Conservation (phyloP, 805 yeast genomes). For the Wickerhamomyces sydowiorum region DNA sequence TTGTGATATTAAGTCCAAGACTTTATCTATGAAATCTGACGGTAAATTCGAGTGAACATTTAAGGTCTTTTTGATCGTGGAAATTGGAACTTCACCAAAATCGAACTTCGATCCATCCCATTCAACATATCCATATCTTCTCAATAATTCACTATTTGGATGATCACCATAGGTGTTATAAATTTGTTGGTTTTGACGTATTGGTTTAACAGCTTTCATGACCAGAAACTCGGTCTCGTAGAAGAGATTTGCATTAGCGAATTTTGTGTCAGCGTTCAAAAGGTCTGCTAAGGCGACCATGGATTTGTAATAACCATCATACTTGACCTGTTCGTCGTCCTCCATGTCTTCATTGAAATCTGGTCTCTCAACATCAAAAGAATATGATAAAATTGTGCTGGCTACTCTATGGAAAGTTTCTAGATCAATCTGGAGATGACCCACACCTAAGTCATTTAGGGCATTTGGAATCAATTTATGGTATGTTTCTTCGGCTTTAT, state of each 20-base stretch:
- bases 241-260: constrained; percentile 68
- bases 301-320: constrained; percentile 53
- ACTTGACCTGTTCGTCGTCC: constrained; percentile 31
- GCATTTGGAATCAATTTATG: constrained; percentile 34
- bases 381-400: constrained; percentile 79
- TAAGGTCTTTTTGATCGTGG: constrained; percentile 34
- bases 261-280: constrained; percentile 75
- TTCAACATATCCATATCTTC: constrained; percentile 92
- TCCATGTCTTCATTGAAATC: constrained; percentile 28
- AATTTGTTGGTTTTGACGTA: constrained; percentile 64
- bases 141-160: constrained; percentile 83
- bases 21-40: constrained; percentile 27
- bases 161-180: constrained; percentile 88
- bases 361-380: constrained; percentile 69
- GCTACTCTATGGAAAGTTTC: constrained; percentile 70
- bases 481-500: constrained; percentile 58
- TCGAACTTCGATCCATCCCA: constrained; percentile 65
- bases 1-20: constrained; percentile 25
- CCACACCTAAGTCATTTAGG: constrained; percentile 32
- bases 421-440: constrained; percentile 34
- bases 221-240: constrained; percentile 43
- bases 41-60: constrained; percentile 17
- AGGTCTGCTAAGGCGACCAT: constrained; percentile 95
- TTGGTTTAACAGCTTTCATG: constrained; percentile 66
- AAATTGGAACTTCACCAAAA: constrained; percentile 67